Conservation (phyloP, 257 asterid genomes). For the Solanum medicagineum region DNA sequence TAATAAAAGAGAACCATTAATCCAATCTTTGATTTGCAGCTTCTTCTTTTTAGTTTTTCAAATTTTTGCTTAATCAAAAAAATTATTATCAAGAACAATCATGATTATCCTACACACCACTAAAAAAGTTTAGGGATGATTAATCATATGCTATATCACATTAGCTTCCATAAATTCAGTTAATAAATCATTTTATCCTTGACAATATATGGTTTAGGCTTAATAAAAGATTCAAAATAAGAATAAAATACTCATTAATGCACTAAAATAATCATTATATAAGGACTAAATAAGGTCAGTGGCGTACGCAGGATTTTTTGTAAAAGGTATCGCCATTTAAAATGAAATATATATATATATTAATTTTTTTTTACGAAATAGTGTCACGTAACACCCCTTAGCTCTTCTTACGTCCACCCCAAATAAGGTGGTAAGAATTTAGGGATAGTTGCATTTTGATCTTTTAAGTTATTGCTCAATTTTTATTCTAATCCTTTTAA, state of each 20-base stretch:
- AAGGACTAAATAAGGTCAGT: background rate
- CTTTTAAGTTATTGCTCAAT: too few relatives aligned
- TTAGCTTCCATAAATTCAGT: background rate
- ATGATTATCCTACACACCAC: background rate
- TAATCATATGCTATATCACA: background rate
- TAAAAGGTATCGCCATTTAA: too few relatives aligned
- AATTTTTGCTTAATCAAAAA: background rate
- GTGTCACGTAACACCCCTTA: too few relatives aligned
- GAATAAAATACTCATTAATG: background rate
- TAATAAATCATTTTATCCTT: background rate
- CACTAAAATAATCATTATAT: background rate
- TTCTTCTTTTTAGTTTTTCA: background rate
- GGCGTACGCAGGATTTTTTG: too few relatives aligned
- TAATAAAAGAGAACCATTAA: background rate
- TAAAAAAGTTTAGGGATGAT: background rate
- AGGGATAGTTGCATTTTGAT: too few relatives aligned
- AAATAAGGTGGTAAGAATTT: too few relatives aligned
- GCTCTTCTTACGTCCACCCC: too few relatives aligned
- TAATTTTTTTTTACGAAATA: too few relatives aligned
- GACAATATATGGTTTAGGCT: background rate
- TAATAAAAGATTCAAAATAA: background rate
- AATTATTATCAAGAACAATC: background rate
- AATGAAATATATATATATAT: too few relatives aligned
- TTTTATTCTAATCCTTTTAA: too few relatives aligned
- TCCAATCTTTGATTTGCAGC: background rate